These are phyloP conservation scores for Diphasiastrum complanatum DNA, from an alignment of 83 land plant genomes.

Conservation along the genomic window DNA sequence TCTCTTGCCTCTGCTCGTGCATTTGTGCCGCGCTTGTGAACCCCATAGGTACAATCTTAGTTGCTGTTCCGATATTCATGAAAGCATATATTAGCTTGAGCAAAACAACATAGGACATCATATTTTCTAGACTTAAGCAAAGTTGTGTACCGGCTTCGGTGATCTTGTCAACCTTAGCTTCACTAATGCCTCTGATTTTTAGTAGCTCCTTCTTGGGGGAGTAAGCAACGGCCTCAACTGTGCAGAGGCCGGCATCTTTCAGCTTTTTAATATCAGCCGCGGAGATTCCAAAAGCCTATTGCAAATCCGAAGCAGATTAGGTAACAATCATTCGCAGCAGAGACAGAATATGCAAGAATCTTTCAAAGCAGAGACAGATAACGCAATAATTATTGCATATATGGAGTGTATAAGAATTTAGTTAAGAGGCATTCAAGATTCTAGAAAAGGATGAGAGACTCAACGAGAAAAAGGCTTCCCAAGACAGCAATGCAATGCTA, in stretches of 20 bases:
- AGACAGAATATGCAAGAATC: background rate
- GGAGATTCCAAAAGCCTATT: conserved; percentile 72
- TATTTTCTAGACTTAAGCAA: too few relatives aligned
- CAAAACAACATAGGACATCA: too few relatives aligned
- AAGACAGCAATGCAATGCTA: background rate
- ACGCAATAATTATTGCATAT: too few relatives aligned
- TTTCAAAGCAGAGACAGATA: background rate
- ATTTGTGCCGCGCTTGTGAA: conserved; percentile 91
- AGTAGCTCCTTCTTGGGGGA: conserved; percentile 91
- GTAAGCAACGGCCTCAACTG: conserved; percentile 86
- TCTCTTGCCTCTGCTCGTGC: conserved; percentile 89
- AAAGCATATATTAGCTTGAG: background rate
- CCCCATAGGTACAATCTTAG: conserved; percentile 96
- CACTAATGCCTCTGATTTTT: conserved; percentile 91
- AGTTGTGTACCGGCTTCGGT: conserved; percentile 62
- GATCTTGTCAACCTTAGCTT: conserved; percentile 92
- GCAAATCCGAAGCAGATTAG: background rate
- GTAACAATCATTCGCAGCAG: background rate
- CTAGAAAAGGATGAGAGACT: background rate
- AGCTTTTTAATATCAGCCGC: conserved; percentile 82
- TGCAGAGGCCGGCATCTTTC: conserved; percentile 85
- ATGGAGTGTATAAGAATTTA: too few relatives aligned
- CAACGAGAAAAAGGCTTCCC: background rate
- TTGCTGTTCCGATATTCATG: conserved; percentile 38
- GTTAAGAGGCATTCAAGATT: background rate